Conservation (phyloP, 768 basidiomycete species). For the Solioccasus polychromus region DNA sequence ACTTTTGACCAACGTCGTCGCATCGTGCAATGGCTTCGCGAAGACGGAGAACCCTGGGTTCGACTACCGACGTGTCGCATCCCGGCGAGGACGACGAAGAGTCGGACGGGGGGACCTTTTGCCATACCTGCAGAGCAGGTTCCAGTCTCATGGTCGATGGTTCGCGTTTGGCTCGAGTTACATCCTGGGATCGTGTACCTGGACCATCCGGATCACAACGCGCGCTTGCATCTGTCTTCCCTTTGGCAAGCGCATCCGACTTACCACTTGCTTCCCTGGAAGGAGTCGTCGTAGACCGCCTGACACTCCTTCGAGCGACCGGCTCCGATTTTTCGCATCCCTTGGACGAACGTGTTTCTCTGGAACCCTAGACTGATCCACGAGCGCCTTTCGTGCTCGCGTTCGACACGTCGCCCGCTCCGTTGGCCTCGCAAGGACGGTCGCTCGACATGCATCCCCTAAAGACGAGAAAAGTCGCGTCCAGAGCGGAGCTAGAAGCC, state of each 20-base stretch:
- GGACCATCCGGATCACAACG: not conserved
- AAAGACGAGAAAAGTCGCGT: conserved; percentile 11
- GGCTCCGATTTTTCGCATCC: not conserved
- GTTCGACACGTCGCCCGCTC: not conserved
- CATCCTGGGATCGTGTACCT: not conserved
- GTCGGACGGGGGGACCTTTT: no score
- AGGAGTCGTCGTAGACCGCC: not conserved
- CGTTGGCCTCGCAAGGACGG: conserved; percentile 14
- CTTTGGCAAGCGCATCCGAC: not conserved
- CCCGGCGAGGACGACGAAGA: not conserved
- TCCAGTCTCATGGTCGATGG: no score
- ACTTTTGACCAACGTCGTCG: not conserved
- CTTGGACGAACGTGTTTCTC: not conserved
- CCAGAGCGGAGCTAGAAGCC: not conserved
- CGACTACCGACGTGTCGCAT: not conserved
- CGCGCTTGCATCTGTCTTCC: not conserved
- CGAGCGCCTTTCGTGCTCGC: not conserved
- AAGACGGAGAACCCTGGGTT: conserved; percentile 10
- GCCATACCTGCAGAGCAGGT: no score
- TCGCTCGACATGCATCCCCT: conserved; percentile 10
- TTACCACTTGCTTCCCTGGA: not conserved
- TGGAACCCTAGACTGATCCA: not conserved
- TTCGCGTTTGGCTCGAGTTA: no score
- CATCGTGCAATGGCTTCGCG: conserved; percentile 5
- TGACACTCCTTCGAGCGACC: not conserved